Evolutionary conservation across 164 flowering plant genomes (phyloP).

Genomic region (Liquidambar formosana): DNA sequence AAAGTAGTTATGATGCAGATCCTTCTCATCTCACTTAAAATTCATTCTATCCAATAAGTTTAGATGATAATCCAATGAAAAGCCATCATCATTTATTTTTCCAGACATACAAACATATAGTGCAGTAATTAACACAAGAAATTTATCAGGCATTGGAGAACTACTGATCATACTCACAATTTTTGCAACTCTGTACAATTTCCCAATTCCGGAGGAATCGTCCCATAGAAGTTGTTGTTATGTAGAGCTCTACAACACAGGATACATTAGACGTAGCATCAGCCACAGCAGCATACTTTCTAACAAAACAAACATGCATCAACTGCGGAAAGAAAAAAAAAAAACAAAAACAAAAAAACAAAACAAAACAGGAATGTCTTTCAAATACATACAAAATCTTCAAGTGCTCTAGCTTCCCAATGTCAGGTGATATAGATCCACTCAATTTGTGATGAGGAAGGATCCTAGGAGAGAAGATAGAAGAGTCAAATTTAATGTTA

Average conservation of each 20-base stretch:
- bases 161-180: constrained; percentile 53
- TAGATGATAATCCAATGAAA: not conserved
- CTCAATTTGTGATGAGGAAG: constrained; percentile 71
- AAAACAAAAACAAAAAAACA: no score
- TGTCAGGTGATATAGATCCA: constrained; percentile 86
- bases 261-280: constrained; percentile 12
- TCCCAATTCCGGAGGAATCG: constrained; percentile 77
- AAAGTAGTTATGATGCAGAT: not conserved
- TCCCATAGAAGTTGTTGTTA: constrained; percentile 80
- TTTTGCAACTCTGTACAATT: constrained; percentile 78
- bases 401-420: constrained; percentile 84
- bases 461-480: constrained; percentile 48
- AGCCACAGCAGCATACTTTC: constrained; percentile 14
- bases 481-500: not conserved
- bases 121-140: not conserved
- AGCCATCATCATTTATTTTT: not conserved
- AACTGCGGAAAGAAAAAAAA: no score
- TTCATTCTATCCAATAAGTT: not conserved
- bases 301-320: constrained; percentile 1
- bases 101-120: not conserved
- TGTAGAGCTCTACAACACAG: constrained; percentile 61
- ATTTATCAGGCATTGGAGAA: not conserved
- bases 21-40: not conserved
- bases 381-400: constrained; percentile 62
- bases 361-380: not conserved